Evolutionary conservation across 129 eudicot species (phyloP).

Genomic region (Chrysanthemum makinoi): DNA sequence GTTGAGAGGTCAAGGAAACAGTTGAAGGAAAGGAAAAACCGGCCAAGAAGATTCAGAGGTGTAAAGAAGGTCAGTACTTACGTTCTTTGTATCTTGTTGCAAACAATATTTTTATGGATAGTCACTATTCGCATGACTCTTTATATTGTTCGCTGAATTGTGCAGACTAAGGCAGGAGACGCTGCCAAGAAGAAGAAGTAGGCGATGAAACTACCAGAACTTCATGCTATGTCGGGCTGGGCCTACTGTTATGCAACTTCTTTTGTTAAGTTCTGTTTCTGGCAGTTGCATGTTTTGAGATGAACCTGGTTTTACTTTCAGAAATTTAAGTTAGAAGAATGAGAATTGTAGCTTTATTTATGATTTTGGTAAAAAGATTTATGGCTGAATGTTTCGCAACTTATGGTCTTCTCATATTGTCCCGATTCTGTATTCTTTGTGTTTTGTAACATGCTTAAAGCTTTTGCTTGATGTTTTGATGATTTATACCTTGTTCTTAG

Average conservation of each 20-base stretch:
- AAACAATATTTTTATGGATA: too few species aligned
- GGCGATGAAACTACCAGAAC: background rate
- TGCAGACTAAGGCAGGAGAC: constrained; percentile 42
- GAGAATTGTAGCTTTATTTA: background rate
- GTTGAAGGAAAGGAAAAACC: constrained; percentile 45
- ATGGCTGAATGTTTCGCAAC: too few species aligned
- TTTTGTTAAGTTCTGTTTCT: background rate
- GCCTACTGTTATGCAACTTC: constrained; percentile 4
- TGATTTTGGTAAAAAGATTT: too few species aligned
- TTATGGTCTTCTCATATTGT: too few species aligned
- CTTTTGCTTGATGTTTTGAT: too few species aligned
- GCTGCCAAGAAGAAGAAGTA: constrained; percentile 46
- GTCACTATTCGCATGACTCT: too few species aligned
- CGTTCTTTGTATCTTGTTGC: background rate
- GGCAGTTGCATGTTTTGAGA: constrained; percentile 13
- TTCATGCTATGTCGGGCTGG: background rate
- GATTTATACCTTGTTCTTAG: too few species aligned
- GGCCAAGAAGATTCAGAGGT: constrained; percentile 43
- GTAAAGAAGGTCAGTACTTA: constrained; percentile 31
- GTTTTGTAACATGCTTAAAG: too few species aligned
- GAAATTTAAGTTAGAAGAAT: background rate
- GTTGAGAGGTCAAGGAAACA: constrained; percentile 42
- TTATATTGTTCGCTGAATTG: background rate
- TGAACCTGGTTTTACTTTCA: background rate
- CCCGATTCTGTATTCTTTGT: too few species aligned